Conservation (phyloP, 208 protist genomes). For the Leishmania tarentolae region DNA sequence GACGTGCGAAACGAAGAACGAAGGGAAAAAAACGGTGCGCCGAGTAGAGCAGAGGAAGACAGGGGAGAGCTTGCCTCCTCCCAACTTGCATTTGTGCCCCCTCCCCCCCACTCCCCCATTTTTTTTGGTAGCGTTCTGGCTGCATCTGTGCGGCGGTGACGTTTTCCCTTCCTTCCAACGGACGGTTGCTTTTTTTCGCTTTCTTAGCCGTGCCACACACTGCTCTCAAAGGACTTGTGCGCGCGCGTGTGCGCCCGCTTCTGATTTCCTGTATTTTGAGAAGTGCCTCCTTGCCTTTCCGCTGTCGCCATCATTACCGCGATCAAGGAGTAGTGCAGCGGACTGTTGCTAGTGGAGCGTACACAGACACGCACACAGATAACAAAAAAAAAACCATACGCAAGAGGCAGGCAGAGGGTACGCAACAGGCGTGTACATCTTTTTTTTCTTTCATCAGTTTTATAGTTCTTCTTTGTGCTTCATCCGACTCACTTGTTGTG, state of each 20-base stretch:
- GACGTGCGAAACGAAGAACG: background rate
- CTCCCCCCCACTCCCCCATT: too few species aligned
- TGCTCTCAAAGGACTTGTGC: background rate
- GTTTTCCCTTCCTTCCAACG: background rate
- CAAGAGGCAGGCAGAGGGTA: background rate
- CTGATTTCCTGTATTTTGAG: background rate
- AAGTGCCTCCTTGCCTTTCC: background rate
- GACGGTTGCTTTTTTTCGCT: too few species aligned
- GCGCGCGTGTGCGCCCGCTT: background rate
- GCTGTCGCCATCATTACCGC: background rate
- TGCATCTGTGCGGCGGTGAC: background rate
- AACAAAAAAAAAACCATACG: background rate
- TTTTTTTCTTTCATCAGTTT: background rate
- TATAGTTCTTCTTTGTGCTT: background rate
- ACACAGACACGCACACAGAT: background rate
- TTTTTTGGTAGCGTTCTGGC: background rate
- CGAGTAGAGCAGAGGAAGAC: background rate
- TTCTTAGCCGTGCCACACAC: background rate
- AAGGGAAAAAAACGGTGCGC: background rate
- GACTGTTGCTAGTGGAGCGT: background rate
- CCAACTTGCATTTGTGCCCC: background rate
- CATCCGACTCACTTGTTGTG: background rate
- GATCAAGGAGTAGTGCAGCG: background rate
- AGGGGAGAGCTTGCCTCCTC: background rate
- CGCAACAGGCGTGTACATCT: background rate